phyloP scores from a whole-genome alignment of 2,329 filamentous ascomycete genomes.

The Orbilia brochopaga region DNA sequence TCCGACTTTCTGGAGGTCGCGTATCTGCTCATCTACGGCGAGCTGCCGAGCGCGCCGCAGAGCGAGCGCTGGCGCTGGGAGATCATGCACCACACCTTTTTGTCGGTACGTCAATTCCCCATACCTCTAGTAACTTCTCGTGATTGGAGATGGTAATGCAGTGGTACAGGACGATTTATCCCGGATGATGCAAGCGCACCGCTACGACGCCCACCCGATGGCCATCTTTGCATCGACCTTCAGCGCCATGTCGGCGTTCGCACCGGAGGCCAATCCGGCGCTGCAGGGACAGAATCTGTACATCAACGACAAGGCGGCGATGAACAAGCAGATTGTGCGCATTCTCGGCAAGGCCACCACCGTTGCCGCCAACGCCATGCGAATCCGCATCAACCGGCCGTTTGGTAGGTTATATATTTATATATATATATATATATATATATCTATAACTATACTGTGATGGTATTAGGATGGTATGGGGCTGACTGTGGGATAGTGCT shows the following conservation, averaged over 20 bases:
- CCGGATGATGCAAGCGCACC: conserved; percentile 47
- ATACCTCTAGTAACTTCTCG: too few species aligned
- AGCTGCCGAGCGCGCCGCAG: conserved; percentile 61
- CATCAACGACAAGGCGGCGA: conserved; percentile 59
- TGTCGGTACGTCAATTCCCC: conserved; percentile 37
- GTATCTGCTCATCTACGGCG: conserved; percentile 64
- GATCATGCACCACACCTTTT: conserved; percentile 63
- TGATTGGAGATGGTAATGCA: neutral
- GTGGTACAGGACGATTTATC: conserved; percentile 34
- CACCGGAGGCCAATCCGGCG: conserved; percentile 63
- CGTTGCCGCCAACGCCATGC: conserved; percentile 63
- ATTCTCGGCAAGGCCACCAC: conserved; percentile 64
- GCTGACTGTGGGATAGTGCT: conserved; percentile 9
- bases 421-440: neutral
- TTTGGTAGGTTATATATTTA: conserved; percentile 59
- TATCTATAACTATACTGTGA: neutral
- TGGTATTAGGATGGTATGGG: neutral
- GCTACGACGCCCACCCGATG: conserved; percentile 63
- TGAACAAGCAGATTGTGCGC: conserved; percentile 64
- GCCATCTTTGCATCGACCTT: conserved; percentile 63
- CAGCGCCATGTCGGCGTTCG: conserved; percentile 62
- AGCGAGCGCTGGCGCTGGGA: conserved; percentile 60
- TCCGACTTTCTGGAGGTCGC: conserved; percentile 63
- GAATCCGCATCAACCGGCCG: conserved; percentile 63
- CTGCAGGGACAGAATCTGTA: conserved; percentile 63